Percentiles rank a stretch among this genome's conserved stretches.
These are phyloP conservation scores for Auriculariales sp. DNA, from an alignment of 768 basidiomycete genomes.

Conservation along the genomic window DNA sequence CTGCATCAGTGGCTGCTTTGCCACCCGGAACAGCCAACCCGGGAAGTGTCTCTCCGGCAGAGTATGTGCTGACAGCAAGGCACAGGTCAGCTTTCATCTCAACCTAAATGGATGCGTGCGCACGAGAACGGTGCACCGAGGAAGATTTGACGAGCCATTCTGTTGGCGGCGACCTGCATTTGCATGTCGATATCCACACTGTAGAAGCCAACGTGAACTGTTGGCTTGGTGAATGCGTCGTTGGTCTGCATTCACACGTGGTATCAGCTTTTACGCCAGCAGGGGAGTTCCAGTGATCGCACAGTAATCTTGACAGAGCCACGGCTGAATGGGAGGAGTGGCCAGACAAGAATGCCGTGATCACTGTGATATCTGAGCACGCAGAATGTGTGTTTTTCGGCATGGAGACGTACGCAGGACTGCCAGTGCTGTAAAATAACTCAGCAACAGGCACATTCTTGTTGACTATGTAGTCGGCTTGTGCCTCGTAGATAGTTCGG, in stretches of 20 bases:
- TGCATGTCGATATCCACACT: constrained; percentile 31
- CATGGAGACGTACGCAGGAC: constrained; percentile 29
- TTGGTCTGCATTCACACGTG: constrained; percentile 19
- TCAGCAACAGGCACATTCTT: constrained; percentile 32
- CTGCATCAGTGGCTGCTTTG: constrained; percentile 27
- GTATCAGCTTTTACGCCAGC: background rate
- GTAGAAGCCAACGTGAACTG: constrained; percentile 37
- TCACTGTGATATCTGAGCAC: constrained; percentile 13
- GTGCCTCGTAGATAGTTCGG: constrained; percentile 26
- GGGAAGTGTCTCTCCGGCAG: constrained; percentile 29
- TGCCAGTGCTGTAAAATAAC: constrained; percentile 33
- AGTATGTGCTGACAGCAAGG: constrained; percentile 15
- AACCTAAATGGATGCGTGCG: background rate
- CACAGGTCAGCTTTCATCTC: background rate
- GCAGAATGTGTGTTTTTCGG: no score
- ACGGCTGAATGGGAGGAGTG: constrained; percentile 38
- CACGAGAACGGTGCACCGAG: constrained; percentile 27
- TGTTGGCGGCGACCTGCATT: constrained; percentile 33
- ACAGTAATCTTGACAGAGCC: constrained; percentile 36
- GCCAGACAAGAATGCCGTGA: constrained; percentile 37
- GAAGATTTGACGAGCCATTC: constrained; percentile 28
- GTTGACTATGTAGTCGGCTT: constrained; percentile 33
- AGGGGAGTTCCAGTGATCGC: constrained; percentile 2
- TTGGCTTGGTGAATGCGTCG: constrained; percentile 32
- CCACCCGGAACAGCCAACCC: constrained; percentile 26